Evolutionary conservation across 306 rosid species (phyloP), one percentile per base, ranked within the genome.

Genomic region (Rosa persica): DNA sequence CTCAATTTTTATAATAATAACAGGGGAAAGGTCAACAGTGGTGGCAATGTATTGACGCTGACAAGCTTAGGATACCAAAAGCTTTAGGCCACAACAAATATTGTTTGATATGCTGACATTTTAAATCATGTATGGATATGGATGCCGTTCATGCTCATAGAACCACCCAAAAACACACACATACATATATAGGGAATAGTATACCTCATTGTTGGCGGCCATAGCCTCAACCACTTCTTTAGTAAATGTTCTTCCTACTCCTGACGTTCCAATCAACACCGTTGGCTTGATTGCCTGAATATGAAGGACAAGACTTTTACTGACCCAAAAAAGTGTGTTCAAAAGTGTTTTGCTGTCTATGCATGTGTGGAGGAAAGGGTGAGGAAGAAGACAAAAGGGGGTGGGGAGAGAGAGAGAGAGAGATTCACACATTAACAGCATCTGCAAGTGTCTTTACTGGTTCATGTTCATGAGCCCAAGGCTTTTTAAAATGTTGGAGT

Each of bases 381-480:
- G 12, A 58, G 13, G 16, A 8, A 22, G 58, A 52, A 5, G 36
- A 16, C 49, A 16, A 13, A 16, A 49, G 10, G 77, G 71, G 68
- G n/a, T 72, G 55, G 39, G 25, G 27, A 74, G 66, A 47, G 70
- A 88, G 79, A 64, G 54, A 75, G 46, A 74, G 67, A 76, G 76
- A 65, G 76, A 70, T 73, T 40, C 88, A 39, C 68, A 93, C 98
- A 17, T 92, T 92, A 74, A 94, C 82, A 69, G 89, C 96, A 70
- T 92, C 90, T 22, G 87, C 81, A 20, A 94, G 93, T 71, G 84
- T 74, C 16, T 30, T 54, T 77, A 92, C 76, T 8, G 91, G 97
- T 86, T 88, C 90, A 43, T 91, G 97, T 25, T 94, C 95, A 81
- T 92, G 97, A 74, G 97, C 98, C 97, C 97, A 94, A 0, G 98